Evolutionary conservation across 2,329 filamentous ascomycete genomes (phyloP).

Genomic region (Fusarium tjaetaba): DNA sequence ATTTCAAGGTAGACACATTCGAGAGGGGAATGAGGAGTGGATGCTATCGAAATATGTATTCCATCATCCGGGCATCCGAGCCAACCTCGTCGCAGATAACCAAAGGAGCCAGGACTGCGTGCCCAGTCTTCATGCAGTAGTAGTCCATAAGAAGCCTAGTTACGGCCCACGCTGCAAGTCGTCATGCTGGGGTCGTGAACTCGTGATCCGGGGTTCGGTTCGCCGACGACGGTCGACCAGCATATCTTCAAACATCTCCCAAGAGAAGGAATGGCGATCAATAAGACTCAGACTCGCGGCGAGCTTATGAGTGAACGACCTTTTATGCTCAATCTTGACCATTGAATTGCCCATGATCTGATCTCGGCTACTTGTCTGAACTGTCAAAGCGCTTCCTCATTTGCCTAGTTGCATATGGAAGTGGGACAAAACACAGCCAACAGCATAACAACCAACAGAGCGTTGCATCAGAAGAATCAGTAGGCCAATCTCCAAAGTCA

Average conservation of each 20-base stretch:
- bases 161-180: background rate
- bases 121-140: background rate
- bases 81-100: background rate
- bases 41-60: background rate
- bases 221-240: background rate
- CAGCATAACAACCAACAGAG: conserved; percentile 9
- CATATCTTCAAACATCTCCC: background rate
- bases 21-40: background rate
- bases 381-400: background rate
- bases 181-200: background rate
- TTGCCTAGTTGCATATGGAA: conserved; percentile 5
- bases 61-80: background rate
- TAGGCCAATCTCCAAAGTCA: fast-evolving
- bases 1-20: background rate
- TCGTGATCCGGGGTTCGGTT: background rate
- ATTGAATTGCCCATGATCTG: background rate
- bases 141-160: background rate
- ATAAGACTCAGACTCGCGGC: no score
- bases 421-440: conserved; percentile 9
- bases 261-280: fast-evolving
- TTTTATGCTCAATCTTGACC: background rate
- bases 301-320: background rate
- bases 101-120: background rate
- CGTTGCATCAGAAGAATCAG: background rate
- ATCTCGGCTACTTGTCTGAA: background rate